A percentile compares a stretch with the other conserved stretches of the same genome.
These are phyloP conservation scores for Lasiosphaeria hispida DNA, from an alignment of 495 filamentous ascomycete species.

Conservation along the genomic window DNA sequence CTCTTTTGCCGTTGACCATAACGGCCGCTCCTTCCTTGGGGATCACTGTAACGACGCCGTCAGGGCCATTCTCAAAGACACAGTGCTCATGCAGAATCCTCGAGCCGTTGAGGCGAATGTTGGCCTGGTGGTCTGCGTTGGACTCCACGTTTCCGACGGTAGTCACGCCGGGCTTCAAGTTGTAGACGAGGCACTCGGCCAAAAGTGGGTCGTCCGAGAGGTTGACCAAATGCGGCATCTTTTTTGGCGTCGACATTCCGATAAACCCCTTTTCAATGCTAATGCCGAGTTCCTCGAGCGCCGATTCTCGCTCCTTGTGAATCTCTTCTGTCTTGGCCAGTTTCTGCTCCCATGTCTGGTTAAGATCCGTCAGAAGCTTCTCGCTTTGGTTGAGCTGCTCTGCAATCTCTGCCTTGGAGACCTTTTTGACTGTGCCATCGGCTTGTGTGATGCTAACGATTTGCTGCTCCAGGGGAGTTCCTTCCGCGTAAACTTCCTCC, in stretches of 20 bases:
- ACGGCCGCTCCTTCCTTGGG: slow-evolving; percentile 87
- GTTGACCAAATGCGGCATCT: slow-evolving; percentile 99
- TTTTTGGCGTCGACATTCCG: slow-evolving; percentile 92
- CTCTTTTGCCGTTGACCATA: slow-evolving; percentile 94
- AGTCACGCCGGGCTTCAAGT: slow-evolving; percentile 92
- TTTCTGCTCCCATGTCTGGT: slow-evolving; percentile 99
- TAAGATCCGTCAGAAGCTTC: slow-evolving; percentile 93
- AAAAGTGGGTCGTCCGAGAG: slow-evolving; percentile 93
- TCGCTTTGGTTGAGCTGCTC: slow-evolving; percentile 95
- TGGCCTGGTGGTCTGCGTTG: slow-evolving; percentile 70
- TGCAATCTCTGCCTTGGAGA: slow-evolving; percentile 97
- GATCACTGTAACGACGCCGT: slow-evolving; percentile 85
- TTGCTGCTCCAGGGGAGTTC: slow-evolving; percentile 89
- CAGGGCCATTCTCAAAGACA: slow-evolving; percentile 80
- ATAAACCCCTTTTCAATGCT: slow-evolving; percentile 99
- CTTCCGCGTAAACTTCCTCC: slow-evolving; percentile 84
- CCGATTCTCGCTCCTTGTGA: slow-evolving; percentile 94
- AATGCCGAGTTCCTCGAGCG: slow-evolving; percentile 94
- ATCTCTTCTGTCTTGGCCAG: slow-evolving; percentile 92
- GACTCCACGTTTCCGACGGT: slow-evolving; percentile 88
- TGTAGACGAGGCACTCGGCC: slow-evolving; percentile 96
- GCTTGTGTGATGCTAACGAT: slow-evolving; percentile 89
- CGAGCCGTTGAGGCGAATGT: slow-evolving; percentile 91
- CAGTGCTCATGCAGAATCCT: slow-evolving; percentile 92
- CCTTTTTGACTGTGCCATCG: slow-evolving; percentile 87